Conservation (phyloP, 768 basidiomycete species). For the button mushroom (Agaricus bisporus) region DNA sequence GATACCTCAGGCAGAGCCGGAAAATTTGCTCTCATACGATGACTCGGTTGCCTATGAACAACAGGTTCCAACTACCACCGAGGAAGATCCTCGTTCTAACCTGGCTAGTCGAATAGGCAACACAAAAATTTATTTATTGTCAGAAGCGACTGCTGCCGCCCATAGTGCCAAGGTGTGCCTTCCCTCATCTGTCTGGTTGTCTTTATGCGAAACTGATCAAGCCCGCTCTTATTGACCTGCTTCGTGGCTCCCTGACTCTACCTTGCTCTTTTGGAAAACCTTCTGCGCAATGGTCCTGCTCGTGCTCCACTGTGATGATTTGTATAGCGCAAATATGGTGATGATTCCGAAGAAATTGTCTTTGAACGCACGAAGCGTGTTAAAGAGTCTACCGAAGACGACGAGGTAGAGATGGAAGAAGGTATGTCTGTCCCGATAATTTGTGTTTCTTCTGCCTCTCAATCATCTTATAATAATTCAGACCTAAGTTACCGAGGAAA, state of each 20-base stretch:
- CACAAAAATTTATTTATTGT: conserved; percentile 72
- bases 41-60: conserved; percentile 52
- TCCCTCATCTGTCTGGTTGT: conserved; percentile 26
- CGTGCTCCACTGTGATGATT: not conserved
- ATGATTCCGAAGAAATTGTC: conserved; percentile 20
- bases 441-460: not conserved
- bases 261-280: not conserved
- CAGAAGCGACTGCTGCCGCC: conserved; percentile 55
- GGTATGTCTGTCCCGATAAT: conserved; percentile 16
- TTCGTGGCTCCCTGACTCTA: not conserved
- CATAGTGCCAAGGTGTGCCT: conserved; percentile 68
- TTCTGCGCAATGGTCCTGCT: not conserved
- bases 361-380: conserved; percentile 1
- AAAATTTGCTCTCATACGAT: conserved; percentile 43
- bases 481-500: conserved; percentile 49
- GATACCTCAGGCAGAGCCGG: not conserved
- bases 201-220: conserved; percentile 38
- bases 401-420: conserved; percentile 30
- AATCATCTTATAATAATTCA: conserved; percentile 14
- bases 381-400: conserved; percentile 19
- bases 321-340: conserved; percentile 41
- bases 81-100: conserved; percentile 22
- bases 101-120: conserved; percentile 67
- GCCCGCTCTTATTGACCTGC: conserved; percentile 11
- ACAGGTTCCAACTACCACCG: conserved; percentile 36